Evolutionary conservation across 768 basidiomycete species (phyloP), one percentile per base, ranked within the genome.

Genomic region (Podaxis mareebaensis): DNA sequence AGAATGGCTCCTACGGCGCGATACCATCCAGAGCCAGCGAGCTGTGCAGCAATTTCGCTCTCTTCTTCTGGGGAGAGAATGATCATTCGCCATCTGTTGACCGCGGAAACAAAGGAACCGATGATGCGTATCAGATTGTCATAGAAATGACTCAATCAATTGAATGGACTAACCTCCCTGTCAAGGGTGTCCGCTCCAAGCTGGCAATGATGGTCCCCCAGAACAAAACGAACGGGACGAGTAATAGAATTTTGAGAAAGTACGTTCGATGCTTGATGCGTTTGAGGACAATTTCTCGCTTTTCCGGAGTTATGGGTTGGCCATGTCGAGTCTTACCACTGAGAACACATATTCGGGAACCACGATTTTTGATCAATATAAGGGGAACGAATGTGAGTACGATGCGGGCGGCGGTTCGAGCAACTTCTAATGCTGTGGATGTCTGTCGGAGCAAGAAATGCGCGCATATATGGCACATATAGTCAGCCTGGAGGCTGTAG

Each of bases 51-150:
- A 46, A 98, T 92, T 33, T 87, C 87, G 58, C 95, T 93, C 71
- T 98, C 95, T 75, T 97, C 95, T 67, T 94, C 91, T 1, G 95
- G 95, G 3, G 93, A 95, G 15, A 97, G 82, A 8, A 96, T 79
- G 64, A 97, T 96, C 67, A 95, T 74, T 58, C 95, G 84, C 90
- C 91, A 92, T 70, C 94, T 93, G n/a, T 63, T 2, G 30, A 24
- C 11, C 48, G 28, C 17, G 24, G 39, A 26, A 36, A 20, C 10
- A 46, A 17, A 38, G 52, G 22, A 42, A 28, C 49, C 28, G 57
- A 48, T 44, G 39, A 36, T 6, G n/a, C 28, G 15, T 28, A 42
- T 64, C 53, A 46, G 44, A 46, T 46, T 46, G 62, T 40, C n/a
- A 51, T 57, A 60, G 46, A 65, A 28, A 28, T 61, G 49, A 40